Evolutionary conservation across 106 monocot genomes (phyloP), one percentile per base, ranked within the genome.

Genomic region (Vanilla planifolia): DNA sequence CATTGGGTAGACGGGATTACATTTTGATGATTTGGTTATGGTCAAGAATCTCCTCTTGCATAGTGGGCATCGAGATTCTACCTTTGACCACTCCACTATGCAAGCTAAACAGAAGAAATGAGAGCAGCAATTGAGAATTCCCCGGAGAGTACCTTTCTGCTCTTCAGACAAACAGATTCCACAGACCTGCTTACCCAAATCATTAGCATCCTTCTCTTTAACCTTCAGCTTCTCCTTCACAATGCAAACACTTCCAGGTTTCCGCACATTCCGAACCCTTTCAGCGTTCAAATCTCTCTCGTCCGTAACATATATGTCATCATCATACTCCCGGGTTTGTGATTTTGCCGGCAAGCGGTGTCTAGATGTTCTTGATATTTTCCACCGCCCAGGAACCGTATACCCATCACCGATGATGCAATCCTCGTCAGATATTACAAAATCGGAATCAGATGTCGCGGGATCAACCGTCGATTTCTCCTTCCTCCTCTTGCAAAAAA

Each of bases 71-170:
- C 80, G 50, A 11, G 92, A 78, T 63, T 92, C 92, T 33, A 92
- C 86, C 55, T 84, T 92, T 2, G 92, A 92, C 92, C 92, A 92
- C 63, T 80, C 83, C 72, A 92, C 71, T 35, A 92, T 92, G 67
- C 92, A 92, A n/a, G 83, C 77, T 48, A 87, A 87, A 58, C 92
- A 92, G 50, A 83, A 92, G 46, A 66, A 92, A 61, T 92, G 92
- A 4, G 75, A 32, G 35, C 92, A 92, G 33, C 80, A 92, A 61
- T 92, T 67, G 26, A 92, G 63, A 22, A 86, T 32, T 26, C 92
- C 92, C 43, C 66, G 83, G 36, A 83, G 35, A 20, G 80, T 66
- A 5, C 66, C 61, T 46, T 67, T 92, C 40, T 73, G 77, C 44
- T 92, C 92, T 35, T 92, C 83, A 6, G 86, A 83, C 66, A 92